phyloP scores from a whole-genome alignment of 495 filamentous ascomycete genomes.

The Recurvomyces mirabilis region DNA sequence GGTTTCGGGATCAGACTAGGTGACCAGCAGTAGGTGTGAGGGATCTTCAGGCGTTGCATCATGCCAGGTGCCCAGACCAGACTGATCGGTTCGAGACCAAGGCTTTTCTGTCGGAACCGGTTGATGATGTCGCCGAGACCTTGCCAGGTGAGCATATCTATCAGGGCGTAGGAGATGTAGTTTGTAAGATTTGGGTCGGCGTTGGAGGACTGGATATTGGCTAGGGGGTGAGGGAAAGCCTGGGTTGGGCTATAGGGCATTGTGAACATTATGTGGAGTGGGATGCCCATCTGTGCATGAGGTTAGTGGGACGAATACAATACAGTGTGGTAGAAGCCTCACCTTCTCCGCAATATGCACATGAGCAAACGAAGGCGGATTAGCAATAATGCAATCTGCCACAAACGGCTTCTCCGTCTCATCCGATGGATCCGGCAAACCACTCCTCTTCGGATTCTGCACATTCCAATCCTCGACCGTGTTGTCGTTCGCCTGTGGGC shows the following conservation, averaged over 20 bases:
- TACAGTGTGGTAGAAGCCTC: too few species aligned
- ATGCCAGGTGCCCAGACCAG: conserved; percentile 39
- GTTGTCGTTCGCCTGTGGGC: conserved; percentile 18
- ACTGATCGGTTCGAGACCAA: conserved; percentile 44
- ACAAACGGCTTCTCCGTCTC: conserved; percentile 41
- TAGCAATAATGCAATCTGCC: conserved; percentile 57
- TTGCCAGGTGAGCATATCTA: conserved; percentile 60
- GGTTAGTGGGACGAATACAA: too few species aligned
- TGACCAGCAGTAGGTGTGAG: conserved; percentile 56
- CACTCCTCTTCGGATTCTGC: background rate
- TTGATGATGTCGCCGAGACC: conserved; percentile 54
- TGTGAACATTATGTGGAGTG: conserved; percentile 57
- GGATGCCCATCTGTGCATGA: conserved; percentile 47
- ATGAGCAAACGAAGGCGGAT: conserved; percentile 57
- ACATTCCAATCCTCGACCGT: conserved; percentile 22
- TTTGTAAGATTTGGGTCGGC: conserved; percentile 40
- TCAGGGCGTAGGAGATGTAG: conserved; percentile 47
- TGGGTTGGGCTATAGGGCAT: conserved; percentile 49
- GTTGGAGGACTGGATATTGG: conserved; percentile 40
- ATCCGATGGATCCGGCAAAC: background rate
- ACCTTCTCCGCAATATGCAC: conserved; percentile 53
- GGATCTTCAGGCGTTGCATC: conserved; percentile 38
- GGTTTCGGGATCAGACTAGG: conserved; percentile 52
- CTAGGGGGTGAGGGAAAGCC: conserved; percentile 47
- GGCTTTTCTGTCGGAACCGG: conserved; percentile 37